Evolutionary conservation across 805 yeast genomes (phyloP).

Genomic region (Metschnikowia aberdeeniae): DNA sequence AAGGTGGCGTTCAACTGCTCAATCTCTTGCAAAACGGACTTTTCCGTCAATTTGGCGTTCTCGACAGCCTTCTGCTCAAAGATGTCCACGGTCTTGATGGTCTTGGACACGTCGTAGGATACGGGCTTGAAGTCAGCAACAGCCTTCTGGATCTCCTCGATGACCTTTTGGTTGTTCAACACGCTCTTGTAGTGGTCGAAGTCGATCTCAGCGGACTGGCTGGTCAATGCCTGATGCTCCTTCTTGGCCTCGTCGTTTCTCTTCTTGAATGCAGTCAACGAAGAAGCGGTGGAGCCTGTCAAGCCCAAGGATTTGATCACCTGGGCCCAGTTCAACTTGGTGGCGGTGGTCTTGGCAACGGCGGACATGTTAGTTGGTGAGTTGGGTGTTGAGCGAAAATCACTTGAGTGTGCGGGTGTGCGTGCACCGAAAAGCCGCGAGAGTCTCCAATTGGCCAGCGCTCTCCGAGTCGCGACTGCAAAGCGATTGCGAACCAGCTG

Average conservation of each 20-base stretch:
- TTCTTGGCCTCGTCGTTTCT: conserved; percentile 97
- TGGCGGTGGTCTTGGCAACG: conserved; percentile 60
- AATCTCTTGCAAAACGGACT: conserved; percentile 81
- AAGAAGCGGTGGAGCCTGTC: conserved; percentile 86
- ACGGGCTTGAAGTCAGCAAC: conserved; percentile 75
- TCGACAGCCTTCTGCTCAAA: conserved; percentile 94
- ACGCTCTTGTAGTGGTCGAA: conserved; percentile 73
- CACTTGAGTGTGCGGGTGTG: conserved; percentile 12
- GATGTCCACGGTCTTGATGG: conserved; percentile 84
- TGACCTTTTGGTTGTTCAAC: conserved; percentile 76
- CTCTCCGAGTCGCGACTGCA: not conserved
- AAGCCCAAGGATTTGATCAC: conserved; percentile 84
- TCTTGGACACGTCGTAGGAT: conserved; percentile 82
- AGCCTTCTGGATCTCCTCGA: conserved; percentile 76
- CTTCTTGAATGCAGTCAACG: conserved; percentile 91
- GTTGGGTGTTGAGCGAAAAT: conserved; percentile 3
- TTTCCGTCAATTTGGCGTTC: conserved; percentile 91
- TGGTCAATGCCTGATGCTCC: conserved; percentile 62
- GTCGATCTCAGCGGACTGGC: conserved; percentile 75
- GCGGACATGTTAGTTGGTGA: conserved; percentile 18
- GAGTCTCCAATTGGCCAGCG: conserved; percentile 16
- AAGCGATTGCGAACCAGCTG: not conserved
- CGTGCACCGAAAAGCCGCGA: conserved; percentile 8
- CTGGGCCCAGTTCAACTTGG: conserved; percentile 94
- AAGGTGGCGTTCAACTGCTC: conserved; percentile 82